Percentiles rank a stretch among this genome's conserved stretches.
Evolutionary conservation across 148 eudicot genomes (phyloP).

Genomic region (Rhododendron molle): DNA sequence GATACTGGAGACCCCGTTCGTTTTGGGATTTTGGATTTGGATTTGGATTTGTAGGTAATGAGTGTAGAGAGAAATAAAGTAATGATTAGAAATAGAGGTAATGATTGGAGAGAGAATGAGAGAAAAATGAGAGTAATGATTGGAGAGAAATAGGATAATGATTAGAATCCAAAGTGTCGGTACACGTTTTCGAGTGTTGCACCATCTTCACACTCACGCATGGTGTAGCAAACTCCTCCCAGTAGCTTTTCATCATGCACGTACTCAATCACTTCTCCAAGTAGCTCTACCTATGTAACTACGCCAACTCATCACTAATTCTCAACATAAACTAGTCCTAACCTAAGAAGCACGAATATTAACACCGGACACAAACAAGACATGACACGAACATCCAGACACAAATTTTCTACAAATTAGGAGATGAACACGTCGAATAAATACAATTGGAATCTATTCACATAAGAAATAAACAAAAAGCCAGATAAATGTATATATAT

Average conservation of each 20-base stretch:
- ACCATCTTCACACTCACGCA: not conserved
- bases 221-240: not conserved
- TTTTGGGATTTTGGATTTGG: too few relatives aligned
- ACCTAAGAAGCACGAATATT: not conserved
- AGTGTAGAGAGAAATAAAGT: too few relatives aligned
- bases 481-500: not conserved
- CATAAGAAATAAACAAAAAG: not conserved
- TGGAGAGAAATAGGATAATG: too few relatives aligned
- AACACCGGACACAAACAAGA: not conserved
- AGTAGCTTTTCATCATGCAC: not conserved
- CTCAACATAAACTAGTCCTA: not conserved
- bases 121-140: too few relatives aligned
- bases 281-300: not conserved
- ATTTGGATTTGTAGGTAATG: too few relatives aligned
- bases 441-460: not conserved
- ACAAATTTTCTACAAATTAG: not conserved
- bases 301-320: not conserved
- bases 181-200: not conserved
- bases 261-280: not conserved
- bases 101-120: too few relatives aligned
- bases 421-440: not conserved
- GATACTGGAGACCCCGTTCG: not conserved
- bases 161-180: not conserved
- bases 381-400: not conserved
- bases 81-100: too few relatives aligned